Base-by-base conservation (phyloP, 164 flowering plant genomes). In the Piper longum region DNA sequence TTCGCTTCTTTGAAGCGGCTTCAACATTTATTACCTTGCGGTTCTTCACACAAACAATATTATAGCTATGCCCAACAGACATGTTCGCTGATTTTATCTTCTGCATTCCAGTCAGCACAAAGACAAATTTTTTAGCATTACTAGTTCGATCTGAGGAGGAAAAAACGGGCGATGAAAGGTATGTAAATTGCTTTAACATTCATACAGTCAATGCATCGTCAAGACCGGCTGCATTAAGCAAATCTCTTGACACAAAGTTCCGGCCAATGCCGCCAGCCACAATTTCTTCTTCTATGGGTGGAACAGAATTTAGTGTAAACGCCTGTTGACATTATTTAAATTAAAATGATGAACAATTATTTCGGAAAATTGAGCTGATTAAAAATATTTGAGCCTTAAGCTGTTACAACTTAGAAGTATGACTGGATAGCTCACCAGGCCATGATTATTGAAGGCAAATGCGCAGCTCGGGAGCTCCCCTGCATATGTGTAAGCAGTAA, bases 391-490 rank as follows among this genome's bases (percentile, higher is more conserved):
- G 57, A 26, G 57, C 19, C 19, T 55, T 16, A 0, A 55, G 18
- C 3, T 16, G 13, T 16, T 26, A 48, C 8, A 9, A 48, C 48
- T 5, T 5, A 39, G 19, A 57, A 26, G 7, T 4, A n/a, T 17
- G 18, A n/a, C 26, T 14, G 40, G n/a, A 57, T 26, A 62, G 13
- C 48, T 54, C 86, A 86, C 95, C 85, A 86, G 62, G 58, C 88
- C 93, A 72, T 79, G 69, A 61, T 70, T 83, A 78, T 90, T 90
- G 77, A 86, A 86, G 16, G 91, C 93, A 73, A 85, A 91, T 48
- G 92, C 93, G 72, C 95, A 82, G 81, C 85, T 88, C 17, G 95
- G 95, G 41, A 90, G 92, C 78, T 91, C 92, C 60, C 91, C 97
- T 58, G 97, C 97, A 68, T 86, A 83, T 19, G 89, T 90, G 66